phyloP scores from a whole-genome alignment of 352 stramenopile genomes.

The Phytophthora sansomeana region DNA sequence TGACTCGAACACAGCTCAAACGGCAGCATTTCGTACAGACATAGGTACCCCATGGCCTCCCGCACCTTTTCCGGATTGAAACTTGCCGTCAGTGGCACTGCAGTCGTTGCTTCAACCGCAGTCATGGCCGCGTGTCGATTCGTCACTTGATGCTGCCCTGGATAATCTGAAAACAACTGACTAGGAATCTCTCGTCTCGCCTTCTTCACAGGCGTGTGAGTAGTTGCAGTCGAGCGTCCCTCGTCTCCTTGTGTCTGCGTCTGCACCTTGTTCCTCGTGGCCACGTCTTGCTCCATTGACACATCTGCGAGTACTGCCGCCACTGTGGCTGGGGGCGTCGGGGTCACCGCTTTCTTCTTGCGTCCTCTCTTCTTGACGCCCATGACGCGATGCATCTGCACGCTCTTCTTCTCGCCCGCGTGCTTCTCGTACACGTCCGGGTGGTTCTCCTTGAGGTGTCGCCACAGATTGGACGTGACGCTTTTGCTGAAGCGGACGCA shows the following conservation, averaged over 20 bases:
- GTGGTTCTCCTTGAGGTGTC: slow-evolving; percentile 85
- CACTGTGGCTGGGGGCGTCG: neutral
- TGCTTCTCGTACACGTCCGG: slow-evolving; percentile 78
- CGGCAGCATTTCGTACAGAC: slow-evolving; percentile 72
- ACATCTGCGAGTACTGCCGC: neutral
- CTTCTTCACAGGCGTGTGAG: slow-evolving; percentile 44
- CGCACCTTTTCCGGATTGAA: slow-evolving; percentile 68
- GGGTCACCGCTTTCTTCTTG: slow-evolving; percentile 56
- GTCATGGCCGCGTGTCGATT: slow-evolving; percentile 1
- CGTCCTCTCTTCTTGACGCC: slow-evolving; percentile 59
- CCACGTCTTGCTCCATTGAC: neutral
- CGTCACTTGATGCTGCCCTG: slow-evolving; percentile 10
- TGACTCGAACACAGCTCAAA: slow-evolving; percentile 73
- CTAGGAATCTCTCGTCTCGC: slow-evolving; percentile 33
- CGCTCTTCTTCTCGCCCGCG: slow-evolving; percentile 75
- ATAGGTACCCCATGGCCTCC: slow-evolving; percentile 66
- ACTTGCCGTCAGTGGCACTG: slow-evolving; percentile 2
- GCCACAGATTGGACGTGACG: slow-evolving; percentile 86
- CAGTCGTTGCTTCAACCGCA: neutral
- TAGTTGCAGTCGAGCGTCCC: slow-evolving; percentile 15
- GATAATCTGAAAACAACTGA: slow-evolving; percentile 54
- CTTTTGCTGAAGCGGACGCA: slow-evolving; percentile 86
- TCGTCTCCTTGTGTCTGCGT: slow-evolving; percentile 15
- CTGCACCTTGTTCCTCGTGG: slow-evolving; percentile 37
- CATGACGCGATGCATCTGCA: slow-evolving; percentile 75